Percentiles rank a stretch among this genome's conserved stretches.
phyloP scores from a whole-genome alignment of 2,329 filamentous ascomycete genomes.

The Aspergillus ruber region DNA sequence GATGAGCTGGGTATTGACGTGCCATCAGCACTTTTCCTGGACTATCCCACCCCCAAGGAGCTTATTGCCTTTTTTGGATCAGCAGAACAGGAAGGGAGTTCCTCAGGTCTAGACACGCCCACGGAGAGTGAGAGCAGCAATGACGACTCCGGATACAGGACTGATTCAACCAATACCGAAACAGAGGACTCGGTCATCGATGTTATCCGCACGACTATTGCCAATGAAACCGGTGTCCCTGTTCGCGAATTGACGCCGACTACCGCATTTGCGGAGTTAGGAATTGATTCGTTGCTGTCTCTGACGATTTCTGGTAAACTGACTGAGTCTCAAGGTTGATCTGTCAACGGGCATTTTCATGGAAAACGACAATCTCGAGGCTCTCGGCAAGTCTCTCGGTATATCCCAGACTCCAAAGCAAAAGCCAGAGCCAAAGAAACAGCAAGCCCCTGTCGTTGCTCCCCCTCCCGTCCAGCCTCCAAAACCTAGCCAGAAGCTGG shows the following conservation, averaged over 20 bases:
- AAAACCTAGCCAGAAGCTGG: constrained; percentile 15
- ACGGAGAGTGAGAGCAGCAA: constrained; percentile 26
- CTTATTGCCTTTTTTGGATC: constrained; percentile 51
- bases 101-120: constrained; percentile 21
- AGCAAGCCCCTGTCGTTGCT: constrained; percentile 8
- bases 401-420: constrained; percentile 7
- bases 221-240: constrained; percentile 40
- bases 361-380: constrained; percentile 37
- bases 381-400: constrained; percentile 33
- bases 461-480: constrained; percentile 2
- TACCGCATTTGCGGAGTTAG: constrained; percentile 37
- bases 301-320: constrained; percentile 41
- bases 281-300: constrained; percentile 43
- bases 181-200: too few species aligned
- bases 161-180: too few species aligned
- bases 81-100: constrained; percentile 24
- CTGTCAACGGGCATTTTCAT: constrained; percentile 40
- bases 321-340: constrained; percentile 38
- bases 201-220: constrained; percentile 16
- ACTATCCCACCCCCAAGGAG: constrained; percentile 54
- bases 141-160: too few species aligned
- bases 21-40: constrained; percentile 53
- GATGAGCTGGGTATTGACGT: constrained; percentile 56
- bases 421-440: constrained; percentile 20
- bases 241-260: constrained; percentile 33